Conservation (phyloP, 148 eudicot genomes). For the Talinum fruticosum region DNA sequence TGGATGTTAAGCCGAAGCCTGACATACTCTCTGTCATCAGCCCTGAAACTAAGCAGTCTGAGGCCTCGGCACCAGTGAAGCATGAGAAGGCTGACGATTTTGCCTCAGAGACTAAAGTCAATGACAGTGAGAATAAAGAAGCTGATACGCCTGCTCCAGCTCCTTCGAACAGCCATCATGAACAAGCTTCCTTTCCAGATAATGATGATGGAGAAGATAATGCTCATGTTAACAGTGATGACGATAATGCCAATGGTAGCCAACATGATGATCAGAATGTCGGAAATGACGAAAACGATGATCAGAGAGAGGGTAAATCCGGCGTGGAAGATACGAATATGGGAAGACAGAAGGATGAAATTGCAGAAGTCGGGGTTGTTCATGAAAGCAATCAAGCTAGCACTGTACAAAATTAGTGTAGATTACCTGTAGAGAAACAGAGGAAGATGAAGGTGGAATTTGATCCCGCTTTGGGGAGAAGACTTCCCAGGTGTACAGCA, state of each 20-base stretch:
- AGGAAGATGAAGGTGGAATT: slow-evolving; percentile 11
- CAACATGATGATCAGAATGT: slow-evolving; percentile 21
- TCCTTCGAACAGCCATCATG: slow-evolving; percentile 14
- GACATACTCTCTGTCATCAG: slow-evolving; percentile 40
- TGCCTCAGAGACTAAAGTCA: slow-evolving; percentile 26
- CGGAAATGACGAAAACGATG: slow-evolving; percentile 4
- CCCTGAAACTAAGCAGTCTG: slow-evolving; percentile 30
- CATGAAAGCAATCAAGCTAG: background rate
- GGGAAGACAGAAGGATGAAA: background rate
- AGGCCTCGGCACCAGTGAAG: slow-evolving; percentile 30
- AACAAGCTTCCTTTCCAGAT: slow-evolving; percentile 21
- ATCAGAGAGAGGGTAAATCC: slow-evolving; percentile 7
- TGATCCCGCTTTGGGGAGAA: slow-evolving; percentile 19
- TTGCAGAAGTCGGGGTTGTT: background rate
- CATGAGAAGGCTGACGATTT: slow-evolving; percentile 37
- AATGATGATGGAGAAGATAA: slow-evolving; percentile 22
- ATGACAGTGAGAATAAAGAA: slow-evolving; percentile 33
- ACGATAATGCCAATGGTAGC: slow-evolving; percentile 18
- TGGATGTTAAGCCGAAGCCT: slow-evolving; percentile 50
- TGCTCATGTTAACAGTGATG: background rate
- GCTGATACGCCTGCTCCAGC: slow-evolving; percentile 28
- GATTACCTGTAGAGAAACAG: slow-evolving; percentile 22
- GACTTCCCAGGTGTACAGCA: slow-evolving; percentile 27
- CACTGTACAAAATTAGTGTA: slow-evolving; percentile 32
- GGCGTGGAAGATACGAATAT: slow-evolving; percentile 15